Evolutionary conservation across 148 eudicot species (phyloP).

Genomic region (Tetragonia tetragonoides): DNA sequence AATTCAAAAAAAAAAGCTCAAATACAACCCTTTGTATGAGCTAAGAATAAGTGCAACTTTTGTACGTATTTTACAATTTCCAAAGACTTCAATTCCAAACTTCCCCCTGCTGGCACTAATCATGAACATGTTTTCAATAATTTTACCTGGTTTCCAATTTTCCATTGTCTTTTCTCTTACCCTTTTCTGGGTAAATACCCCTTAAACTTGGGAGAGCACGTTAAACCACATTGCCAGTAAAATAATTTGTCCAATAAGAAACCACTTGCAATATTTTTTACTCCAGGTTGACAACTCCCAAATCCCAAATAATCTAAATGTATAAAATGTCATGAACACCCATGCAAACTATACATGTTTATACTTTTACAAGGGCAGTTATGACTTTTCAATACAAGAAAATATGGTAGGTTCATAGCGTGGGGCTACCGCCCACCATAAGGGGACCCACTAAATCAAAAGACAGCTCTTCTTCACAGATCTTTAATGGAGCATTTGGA

Average conservation of each 20-base stretch:
- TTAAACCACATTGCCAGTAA: neutral
- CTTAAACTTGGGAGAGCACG: neutral
- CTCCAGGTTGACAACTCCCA: neutral
- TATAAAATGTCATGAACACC: neutral
- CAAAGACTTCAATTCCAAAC: no score
- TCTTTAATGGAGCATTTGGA: neutral
- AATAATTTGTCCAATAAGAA: neutral
- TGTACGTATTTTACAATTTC: no score
- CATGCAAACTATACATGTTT: neutral
- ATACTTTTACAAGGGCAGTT: neutral
- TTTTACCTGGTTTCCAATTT: neutral
- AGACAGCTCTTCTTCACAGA: slow-evolving; percentile 10
- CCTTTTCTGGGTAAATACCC: neutral
- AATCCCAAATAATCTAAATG: neutral
- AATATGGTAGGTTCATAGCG: neutral
- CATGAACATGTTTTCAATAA: neutral
- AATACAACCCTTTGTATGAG: no score
- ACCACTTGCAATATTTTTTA: neutral
- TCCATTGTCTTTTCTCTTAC: neutral
- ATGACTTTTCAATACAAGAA: neutral
- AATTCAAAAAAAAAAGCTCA: no score
- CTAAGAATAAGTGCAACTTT: no score
- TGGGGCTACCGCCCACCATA: neutral
- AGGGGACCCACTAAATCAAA: slow-evolving; percentile 6
- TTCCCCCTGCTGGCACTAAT: no score